Evolutionary conservation across 768 basidiomycete species (phyloP).

Genomic region (Leccinum disarticulatum): DNA sequence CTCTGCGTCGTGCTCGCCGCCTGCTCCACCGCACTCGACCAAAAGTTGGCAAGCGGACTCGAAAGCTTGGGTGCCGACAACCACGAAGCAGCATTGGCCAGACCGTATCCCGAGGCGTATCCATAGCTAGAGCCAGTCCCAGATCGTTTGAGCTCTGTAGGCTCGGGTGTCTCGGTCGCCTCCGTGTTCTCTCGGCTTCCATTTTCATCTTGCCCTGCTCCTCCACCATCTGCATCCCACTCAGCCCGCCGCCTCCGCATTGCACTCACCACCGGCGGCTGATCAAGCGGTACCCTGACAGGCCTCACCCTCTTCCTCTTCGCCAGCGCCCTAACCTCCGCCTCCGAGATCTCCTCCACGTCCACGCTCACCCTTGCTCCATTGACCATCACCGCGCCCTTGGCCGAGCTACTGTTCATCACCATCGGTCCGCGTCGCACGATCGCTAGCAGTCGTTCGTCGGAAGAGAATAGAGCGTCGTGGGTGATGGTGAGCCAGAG

Average conservation of each 20-base stretch:
- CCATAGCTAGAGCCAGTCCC: not conserved
- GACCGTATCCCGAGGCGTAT: not conserved
- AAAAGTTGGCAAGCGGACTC: conserved; percentile 69
- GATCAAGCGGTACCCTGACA: conserved; percentile 85
- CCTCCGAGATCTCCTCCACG: conserved; percentile 82
- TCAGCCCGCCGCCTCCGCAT: conserved; percentile 70
- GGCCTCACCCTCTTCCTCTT: conserved; percentile 88
- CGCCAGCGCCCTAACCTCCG: conserved; percentile 78
- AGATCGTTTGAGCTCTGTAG: conserved; percentile 13
- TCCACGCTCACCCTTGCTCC: conserved; percentile 84
- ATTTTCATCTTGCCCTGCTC: conserved; percentile 15
- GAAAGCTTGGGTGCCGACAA: conserved; percentile 63
- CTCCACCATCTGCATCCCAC: conserved; percentile 56
- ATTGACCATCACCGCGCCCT: conserved; percentile 84
- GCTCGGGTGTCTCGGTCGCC: conserved; percentile 23
- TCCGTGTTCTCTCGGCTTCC: conserved; percentile 17
- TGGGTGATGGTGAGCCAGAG: conserved; percentile 93
- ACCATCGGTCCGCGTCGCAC: conserved; percentile 66
- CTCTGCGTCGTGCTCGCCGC: conserved; percentile 72
- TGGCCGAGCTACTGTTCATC: conserved; percentile 41
- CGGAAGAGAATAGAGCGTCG: conserved; percentile 72
- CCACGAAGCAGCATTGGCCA: conserved; percentile 38
- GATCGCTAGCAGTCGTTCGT: conserved; percentile 73
- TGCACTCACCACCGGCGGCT: conserved; percentile 77
- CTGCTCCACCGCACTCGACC: conserved; percentile 73